Evolutionary conservation across 148 eudicot species (phyloP), one percentile per base, ranked within the genome.

Genomic region (Oxyria digyna): DNA sequence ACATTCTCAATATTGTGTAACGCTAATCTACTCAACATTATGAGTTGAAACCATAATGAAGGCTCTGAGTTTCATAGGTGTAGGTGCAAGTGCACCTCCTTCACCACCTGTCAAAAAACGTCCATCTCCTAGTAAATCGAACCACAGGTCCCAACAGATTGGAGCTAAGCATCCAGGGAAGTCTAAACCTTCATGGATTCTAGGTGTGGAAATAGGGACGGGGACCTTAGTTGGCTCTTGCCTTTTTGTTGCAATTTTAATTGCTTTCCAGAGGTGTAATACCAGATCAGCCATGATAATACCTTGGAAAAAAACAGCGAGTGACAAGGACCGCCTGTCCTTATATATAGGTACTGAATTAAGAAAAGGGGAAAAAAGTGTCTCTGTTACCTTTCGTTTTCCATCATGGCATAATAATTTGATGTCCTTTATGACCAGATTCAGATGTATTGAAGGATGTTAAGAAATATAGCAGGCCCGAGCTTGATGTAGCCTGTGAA

Each of bases 401-500:
- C 14, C 38, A 26, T 26, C n/a, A 23, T 7, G 68, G 4, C 8
- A 3, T 20, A 17, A 17, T 20, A 15, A 13, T 62, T 23, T 59
- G 52, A 27, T 21, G 10, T 42, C 62, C 24, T 62, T 66, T 52
- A 21, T 75, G 31, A 70, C 76, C 80, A 84, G 99, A 94, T 81
- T 80, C 93, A 26, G 89, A 82, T 72, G 70, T 83, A 79, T 67
- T 95, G 78, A 87, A 81, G 79, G 93, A 84, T 83, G 90, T 91
- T 27, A 66, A 6, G 18, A 83, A 78, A 75, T 91, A 71, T 72
- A 83, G 78, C 79, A 84, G 99, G 78, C 88, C 85, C 76, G 97
- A 88, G 57, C 99, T 95, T 45, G 99, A 95, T 79, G 87, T 87
- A 59, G 96, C 97, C 7, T 95, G 99, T 74, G 99, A 95, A 85